Conservation (phyloP, 176 grass and related monocot species). For the Ensete ventricosum region DNA sequence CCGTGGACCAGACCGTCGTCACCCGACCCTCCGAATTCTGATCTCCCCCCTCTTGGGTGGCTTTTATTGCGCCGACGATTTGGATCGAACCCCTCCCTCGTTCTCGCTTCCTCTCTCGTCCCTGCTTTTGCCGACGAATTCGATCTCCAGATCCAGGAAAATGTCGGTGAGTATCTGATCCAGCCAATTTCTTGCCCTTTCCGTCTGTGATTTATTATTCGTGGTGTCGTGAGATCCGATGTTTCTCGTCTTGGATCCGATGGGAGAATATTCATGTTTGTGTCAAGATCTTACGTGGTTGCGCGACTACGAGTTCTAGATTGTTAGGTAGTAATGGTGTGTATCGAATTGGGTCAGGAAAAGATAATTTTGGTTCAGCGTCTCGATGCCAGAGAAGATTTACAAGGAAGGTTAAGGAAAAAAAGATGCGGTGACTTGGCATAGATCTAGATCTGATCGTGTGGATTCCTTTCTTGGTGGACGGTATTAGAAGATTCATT, state of each 20-base stretch:
- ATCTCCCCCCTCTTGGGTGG: neutral
- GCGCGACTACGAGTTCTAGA: neutral
- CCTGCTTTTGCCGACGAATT: neutral
- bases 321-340: neutral
- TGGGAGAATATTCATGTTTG: neutral
- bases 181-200: neutral
- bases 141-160: neutral
- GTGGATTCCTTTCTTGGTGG: neutral
- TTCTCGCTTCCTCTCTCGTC: neutral
- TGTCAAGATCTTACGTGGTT: neutral
- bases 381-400: neutral
- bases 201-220: neutral
- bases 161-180: slow-evolving; percentile 2
- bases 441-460: neutral
- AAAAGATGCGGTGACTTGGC: neutral
- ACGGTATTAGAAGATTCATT: neutral
- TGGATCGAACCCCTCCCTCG: neutral
- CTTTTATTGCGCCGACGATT: neutral
- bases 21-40: neutral
- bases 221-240: neutral
- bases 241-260: neutral
- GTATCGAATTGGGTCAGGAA: neutral
- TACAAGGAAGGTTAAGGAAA: neutral
- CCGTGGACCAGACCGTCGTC: neutral
- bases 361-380: neutral